Conservation (phyloP, 495 filamentous ascomycete genomes). For the Staphylotrichum longicolle region DNA sequence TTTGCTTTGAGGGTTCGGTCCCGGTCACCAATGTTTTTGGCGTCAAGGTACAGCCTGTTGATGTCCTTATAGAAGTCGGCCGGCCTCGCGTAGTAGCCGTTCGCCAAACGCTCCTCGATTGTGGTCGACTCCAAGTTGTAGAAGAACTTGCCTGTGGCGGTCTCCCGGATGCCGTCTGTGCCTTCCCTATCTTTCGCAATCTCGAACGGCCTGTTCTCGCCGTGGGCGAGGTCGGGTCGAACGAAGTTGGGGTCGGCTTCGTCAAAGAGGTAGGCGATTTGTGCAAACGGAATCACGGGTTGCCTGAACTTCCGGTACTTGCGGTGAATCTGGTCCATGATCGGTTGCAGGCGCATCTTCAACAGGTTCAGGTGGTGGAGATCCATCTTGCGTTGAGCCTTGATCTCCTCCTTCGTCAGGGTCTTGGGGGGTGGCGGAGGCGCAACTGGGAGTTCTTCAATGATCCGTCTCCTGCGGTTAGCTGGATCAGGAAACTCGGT, state of each 20-base stretch:
- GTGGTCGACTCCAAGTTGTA: conserved; percentile 93
- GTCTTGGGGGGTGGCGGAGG: conserved; percentile 62
- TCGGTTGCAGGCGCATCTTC: conserved; percentile 81
- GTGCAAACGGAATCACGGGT: conserved; percentile 67
- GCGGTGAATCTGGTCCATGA: conserved; percentile 92
- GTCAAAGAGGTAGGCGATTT: conserved; percentile 75
- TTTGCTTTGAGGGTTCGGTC: conserved; percentile 80
- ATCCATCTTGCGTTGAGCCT: conserved; percentile 76
- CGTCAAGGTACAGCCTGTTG: conserved; percentile 77
- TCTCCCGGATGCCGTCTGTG: conserved; percentile 65
- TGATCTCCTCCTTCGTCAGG: conserved; percentile 71
- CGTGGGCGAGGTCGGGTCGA: conserved; percentile 67
- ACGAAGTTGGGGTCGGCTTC: conserved; percentile 80
- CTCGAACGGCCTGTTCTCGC: conserved; percentile 69
- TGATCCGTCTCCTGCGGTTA: conserved; percentile 77
- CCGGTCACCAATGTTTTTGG: conserved; percentile 68
- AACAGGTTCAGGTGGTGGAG: conserved; percentile 75
- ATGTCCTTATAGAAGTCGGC: conserved; percentile 86
- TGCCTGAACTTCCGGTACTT: conserved; percentile 80
- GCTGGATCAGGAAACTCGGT: conserved; percentile 80
- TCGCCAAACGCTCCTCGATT: conserved; percentile 90
- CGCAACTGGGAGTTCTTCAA: conserved; percentile 73
- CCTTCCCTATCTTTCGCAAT: conserved; percentile 71
- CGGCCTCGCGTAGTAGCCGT: conserved; percentile 89
- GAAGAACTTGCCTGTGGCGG: conserved; percentile 72